These are phyloP conservation scores for Pseudogymnoascus sp. DNA, from an alignment of 2,329 filamentous ascomycete species.

Conservation along the genomic window DNA sequence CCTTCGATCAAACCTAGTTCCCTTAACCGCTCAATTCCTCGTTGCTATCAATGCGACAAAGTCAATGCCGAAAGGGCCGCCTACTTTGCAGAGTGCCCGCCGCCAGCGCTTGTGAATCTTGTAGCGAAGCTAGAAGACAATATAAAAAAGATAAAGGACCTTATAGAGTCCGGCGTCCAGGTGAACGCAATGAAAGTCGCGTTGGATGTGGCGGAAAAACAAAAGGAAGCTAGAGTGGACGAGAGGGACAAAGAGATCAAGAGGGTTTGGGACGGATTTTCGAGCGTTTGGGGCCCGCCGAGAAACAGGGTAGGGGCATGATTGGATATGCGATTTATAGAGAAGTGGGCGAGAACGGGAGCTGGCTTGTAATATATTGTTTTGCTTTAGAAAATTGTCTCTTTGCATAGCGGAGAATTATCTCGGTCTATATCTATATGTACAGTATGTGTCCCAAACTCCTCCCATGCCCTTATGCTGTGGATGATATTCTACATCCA, in stretches of 20 bases:
- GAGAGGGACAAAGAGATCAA: neutral
- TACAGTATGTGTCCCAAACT: slow-evolving; percentile 1
- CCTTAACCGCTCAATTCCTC: neutral
- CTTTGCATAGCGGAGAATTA: neutral
- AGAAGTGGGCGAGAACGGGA: neutral
- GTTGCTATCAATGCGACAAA: neutral
- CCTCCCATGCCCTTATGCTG: neutral
- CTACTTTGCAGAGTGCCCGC: neutral
- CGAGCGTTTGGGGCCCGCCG: neutral
- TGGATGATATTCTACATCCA: neutral
- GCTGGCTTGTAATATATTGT: neutral
- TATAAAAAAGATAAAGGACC: neutral
- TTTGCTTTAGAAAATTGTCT: neutral
- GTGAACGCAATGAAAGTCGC: neutral
- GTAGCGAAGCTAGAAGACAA: neutral
- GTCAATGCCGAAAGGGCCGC: neutral
- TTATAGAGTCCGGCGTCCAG: neutral
- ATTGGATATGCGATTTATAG: neutral
- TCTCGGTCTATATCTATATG: slow-evolving; percentile 1
- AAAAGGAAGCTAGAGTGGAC: neutral
- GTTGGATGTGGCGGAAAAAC: neutral
- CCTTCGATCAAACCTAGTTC: neutral
- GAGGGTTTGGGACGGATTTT: neutral
- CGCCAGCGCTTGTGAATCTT: neutral
- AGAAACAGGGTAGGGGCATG: neutral